Conservation (phyloP, 2,329 filamentous ascomycete species). For the Aspergillus aculeatinus region DNA sequence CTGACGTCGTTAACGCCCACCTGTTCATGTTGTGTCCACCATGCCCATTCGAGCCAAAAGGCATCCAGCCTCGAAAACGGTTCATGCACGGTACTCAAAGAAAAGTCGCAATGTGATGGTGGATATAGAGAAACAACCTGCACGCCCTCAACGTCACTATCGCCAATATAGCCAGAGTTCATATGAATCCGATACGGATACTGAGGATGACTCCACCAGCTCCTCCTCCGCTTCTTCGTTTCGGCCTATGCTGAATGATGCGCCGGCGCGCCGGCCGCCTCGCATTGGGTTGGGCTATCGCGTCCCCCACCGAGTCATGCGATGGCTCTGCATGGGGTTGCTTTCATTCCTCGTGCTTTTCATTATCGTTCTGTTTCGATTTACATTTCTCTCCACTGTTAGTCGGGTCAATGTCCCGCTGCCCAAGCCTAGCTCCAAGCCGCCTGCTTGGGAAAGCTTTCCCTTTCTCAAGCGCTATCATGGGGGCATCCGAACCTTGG, state of each 20-base stretch:
- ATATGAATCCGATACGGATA: conserved; percentile 21
- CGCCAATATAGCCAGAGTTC: conserved; percentile 25
- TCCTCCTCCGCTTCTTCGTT: conserved; percentile 56
- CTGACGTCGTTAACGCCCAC: conserved; percentile 7
- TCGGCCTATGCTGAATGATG: conserved; percentile 40
- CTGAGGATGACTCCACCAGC: conserved; percentile 30
- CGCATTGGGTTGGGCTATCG: conserved; percentile 51
- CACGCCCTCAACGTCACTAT: conserved; percentile 23
- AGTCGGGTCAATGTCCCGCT: conserved; percentile 40
- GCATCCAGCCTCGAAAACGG: conserved; percentile 28
- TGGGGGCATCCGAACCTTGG: conserved; percentile 75
- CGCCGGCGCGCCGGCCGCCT: conserved; percentile 35
- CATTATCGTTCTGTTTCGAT: conserved; percentile 70
- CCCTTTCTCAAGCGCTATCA: conserved; percentile 86
- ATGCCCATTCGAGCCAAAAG: conserved; percentile 36
- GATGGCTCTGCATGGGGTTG: conserved; percentile 74
- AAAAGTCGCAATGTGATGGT: conserved; percentile 20
- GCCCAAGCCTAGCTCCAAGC: conserved; percentile 61
- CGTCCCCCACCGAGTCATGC: conserved; percentile 69
- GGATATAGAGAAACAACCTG: conserved; percentile 37
- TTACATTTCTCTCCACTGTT: conserved; percentile 56
- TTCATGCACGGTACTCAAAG: conserved; percentile 22
- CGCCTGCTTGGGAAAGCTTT: conserved; percentile 79
- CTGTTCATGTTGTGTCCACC: conserved; percentile 26
- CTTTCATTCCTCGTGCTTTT: conserved; percentile 71